Evolutionary conservation across 768 basidiomycete species (phyloP), one percentile per base, ranked within the genome.

Genomic region (Baorangia bicolor): DNA sequence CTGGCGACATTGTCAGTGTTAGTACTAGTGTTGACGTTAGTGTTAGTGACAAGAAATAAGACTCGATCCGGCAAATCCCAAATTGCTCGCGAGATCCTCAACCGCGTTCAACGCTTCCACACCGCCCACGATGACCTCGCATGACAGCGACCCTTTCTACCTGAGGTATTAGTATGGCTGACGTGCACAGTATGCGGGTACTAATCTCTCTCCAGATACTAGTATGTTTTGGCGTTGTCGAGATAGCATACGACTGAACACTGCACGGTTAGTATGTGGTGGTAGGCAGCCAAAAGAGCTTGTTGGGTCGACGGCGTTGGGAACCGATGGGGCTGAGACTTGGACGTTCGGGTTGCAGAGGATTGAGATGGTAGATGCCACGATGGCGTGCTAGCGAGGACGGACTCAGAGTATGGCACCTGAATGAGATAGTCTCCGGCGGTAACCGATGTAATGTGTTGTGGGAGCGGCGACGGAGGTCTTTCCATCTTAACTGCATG

Each of bases 111-210:
- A 31, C 42, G 13, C 53, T 47, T 63, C 64, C 46, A 65, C 63
- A 46, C 33, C 48, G 13, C 38, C 61, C 53, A 60, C 60, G 46
- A 71, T 71, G 62, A 56, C 58, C 48, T 61, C 63, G 25, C 53
- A 72, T 18, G 87, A 88, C 59, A 86, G 80, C 61, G 89, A 92
- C 65, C 88, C 88, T 2, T 92, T 92, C 73, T 92, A 91, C 72
- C 78, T 91, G 58, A 82, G 89, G 89, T 87, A 71, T 20, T n/a
- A n/a, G 78, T 66, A 33, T 34, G 2, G 1, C 8, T 33, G 21
- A 18, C 5, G 2, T 38, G 8, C 4, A n/a, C 53, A 21, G 30
- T 51, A 14, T 57, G 40, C 25, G 40, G 12, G 45, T 52, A 44
- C 60, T 69, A 52, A 70, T 38, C 25, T 56, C 28, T 27, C 27